A percentile compares a stretch with the other conserved stretches of the same genome.
Conservation (phyloP, 192 early-diverging fungal genomes). For the Umbelopsis isabellina region DNA sequence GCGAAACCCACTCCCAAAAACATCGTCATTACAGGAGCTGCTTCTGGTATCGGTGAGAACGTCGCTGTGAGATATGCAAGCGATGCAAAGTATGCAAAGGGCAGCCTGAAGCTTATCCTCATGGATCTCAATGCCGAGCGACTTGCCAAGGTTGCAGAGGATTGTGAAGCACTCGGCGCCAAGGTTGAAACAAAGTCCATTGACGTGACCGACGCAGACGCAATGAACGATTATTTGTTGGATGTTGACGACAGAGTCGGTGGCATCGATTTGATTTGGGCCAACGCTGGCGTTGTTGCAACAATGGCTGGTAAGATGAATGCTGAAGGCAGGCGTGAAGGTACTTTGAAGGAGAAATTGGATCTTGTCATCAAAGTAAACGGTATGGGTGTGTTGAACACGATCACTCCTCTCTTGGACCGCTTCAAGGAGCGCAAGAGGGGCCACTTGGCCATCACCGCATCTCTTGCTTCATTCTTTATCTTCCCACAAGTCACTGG, state of each 20-base stretch:
- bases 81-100: not conserved
- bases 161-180: conserved; percentile 6
- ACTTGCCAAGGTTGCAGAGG: conserved; percentile 15
- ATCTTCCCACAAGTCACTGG: conserved; percentile 12
- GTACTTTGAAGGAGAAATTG: conserved; percentile 21
- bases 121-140: conserved; percentile 19
- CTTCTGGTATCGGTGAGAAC: conserved; percentile 36
- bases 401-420: conserved; percentile 26
- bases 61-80: conserved; percentile 29
- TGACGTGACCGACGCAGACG: conserved; percentile 18
- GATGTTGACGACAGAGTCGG: conserved; percentile 24
- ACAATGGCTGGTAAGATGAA: conserved; percentile 8
- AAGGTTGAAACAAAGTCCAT: conserved; percentile 24
- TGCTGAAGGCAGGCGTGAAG: not conserved
- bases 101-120: conserved; percentile 5
- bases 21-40: conserved; percentile 35
- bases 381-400: conserved; percentile 24
- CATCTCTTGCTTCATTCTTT: conserved; percentile 19
- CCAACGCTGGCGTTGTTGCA: conserved; percentile 29
- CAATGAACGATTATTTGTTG: conserved; percentile 23
- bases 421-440: conserved; percentile 18
- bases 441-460: conserved; percentile 26
- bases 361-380: conserved; percentile 26
- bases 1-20: conserved; percentile 25
- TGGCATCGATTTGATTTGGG: conserved; percentile 24